Evolutionary conservation across 495 filamentous ascomycete species (phyloP).

Genomic region (Mytilinidion resinicola): DNA sequence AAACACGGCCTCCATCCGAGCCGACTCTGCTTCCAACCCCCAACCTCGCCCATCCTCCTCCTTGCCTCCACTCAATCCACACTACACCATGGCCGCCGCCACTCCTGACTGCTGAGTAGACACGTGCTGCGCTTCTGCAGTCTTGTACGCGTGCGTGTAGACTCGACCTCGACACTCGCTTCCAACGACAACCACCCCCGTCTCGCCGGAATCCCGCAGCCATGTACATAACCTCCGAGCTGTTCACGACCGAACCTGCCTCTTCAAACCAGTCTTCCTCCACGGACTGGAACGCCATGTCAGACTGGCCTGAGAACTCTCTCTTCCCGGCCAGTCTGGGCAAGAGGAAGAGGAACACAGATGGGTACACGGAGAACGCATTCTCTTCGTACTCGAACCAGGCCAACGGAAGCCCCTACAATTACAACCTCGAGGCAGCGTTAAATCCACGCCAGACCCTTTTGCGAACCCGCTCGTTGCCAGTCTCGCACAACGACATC

Average conservation of each 20-base stretch:
- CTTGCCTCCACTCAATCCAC: not conserved
- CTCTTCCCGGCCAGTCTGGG: slow-evolving; percentile 3
- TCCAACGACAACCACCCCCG: not conserved
- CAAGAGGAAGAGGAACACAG: slow-evolving; percentile 19
- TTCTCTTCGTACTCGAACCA: not conserved
- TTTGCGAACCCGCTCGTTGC: not conserved
- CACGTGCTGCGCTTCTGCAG: not conserved
- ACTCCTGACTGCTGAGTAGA: not conserved
- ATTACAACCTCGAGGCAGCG: not conserved
- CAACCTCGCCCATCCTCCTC: not conserved
- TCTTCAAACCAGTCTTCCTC: not conserved
- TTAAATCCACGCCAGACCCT: not conserved
- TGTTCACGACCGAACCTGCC: slow-evolving; percentile 6
- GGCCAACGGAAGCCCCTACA: not conserved
- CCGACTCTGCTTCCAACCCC: no score
- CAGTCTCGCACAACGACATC: not conserved
- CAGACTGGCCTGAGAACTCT: not conserved
- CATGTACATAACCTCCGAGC: slow-evolving; percentile 24
- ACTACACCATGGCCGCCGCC: not conserved
- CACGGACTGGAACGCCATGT: slow-evolving; percentile 6
- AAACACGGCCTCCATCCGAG: no score
- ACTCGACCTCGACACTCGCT: not conserved
- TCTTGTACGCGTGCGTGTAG: not conserved
- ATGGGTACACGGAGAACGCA: slow-evolving; percentile 2
- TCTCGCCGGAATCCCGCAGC: not conserved